Conservation (phyloP, 176 grass and related monocot species). For the Phragmites australis region DNA sequence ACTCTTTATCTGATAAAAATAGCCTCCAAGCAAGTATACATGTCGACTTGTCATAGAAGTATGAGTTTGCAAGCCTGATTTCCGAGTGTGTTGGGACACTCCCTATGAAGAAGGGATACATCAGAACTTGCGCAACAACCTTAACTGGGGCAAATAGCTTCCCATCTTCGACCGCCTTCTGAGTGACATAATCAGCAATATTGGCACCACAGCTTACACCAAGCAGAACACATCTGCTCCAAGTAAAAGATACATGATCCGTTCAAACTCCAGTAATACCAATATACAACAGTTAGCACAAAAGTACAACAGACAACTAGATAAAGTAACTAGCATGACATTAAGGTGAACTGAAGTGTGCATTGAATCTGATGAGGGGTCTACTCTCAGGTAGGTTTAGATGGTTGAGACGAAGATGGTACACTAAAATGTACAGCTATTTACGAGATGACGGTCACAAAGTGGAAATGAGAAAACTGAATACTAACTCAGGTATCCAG, state of each 20-base stretch:
- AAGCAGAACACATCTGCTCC: constrained; percentile 84
- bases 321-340: not conserved
- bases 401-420: constrained; percentile 9
- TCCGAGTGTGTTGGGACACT: constrained; percentile 83
- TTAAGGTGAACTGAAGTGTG: not conserved
- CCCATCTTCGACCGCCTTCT: constrained; percentile 57
- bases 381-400: not conserved
- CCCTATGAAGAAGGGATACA: constrained; percentile 96
- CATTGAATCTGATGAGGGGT: not conserved
- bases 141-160: constrained; percentile 75
- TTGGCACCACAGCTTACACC: constrained; percentile 91
- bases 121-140: constrained; percentile 87
- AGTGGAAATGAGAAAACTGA: not conserved
- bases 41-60: constrained; percentile 89
- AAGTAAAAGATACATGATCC: not conserved
- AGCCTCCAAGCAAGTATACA: constrained; percentile 89
- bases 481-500: not conserved
- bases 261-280: constrained; percentile 17
- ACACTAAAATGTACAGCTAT: constrained; percentile 9
- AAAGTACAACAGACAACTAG: not conserved
- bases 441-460: not conserved
- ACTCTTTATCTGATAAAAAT: constrained; percentile 79
- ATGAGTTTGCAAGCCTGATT: constrained; percentile 88
- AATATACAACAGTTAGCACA: not conserved
- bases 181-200: constrained; percentile 81